phyloP scores from a whole-genome alignment of 495 filamentous ascomycete genomes.

The Delitschia confertaspora region DNA sequence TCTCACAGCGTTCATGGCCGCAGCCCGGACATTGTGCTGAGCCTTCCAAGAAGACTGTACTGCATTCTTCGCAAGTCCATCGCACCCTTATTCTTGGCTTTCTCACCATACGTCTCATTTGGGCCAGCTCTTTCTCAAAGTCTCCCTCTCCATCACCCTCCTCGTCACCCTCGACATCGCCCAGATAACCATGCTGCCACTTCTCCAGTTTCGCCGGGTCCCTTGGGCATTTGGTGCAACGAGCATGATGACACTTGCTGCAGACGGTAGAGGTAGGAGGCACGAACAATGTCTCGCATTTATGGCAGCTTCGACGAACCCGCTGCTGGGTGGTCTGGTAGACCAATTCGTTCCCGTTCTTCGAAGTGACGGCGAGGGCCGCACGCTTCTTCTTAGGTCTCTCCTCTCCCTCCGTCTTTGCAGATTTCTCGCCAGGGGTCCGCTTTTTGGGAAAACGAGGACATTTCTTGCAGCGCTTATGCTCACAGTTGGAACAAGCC shows the following conservation, averaged over 20 bases:
- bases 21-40: constrained; percentile 17
- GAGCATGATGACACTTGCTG: constrained; percentile 59
- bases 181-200: constrained; percentile 69
- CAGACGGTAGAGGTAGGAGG: constrained; percentile 39
- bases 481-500: constrained; percentile 62
- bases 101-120: constrained; percentile 11
- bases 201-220: constrained; percentile 66
- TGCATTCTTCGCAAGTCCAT: constrained; percentile 24
- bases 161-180: constrained; percentile 42
- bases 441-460: constrained; percentile 57
- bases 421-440: constrained; percentile 41
- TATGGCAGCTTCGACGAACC: constrained; percentile 67
- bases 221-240: constrained; percentile 74
- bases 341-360: constrained; percentile 56
- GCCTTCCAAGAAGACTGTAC: constrained; percentile 19
- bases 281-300: constrained; percentile 60
- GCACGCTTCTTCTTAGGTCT: constrained; percentile 31
- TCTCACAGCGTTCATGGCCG: constrained; percentile 26
- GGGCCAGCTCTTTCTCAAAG: constrained; percentile 1
- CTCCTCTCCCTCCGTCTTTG: constrained; percentile 40
- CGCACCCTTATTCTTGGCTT: constrained; percentile 23
- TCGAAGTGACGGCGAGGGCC: constrained; percentile 22
- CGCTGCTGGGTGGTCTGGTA: constrained; percentile 59
- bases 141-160: constrained; percentile 10
- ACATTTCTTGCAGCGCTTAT: constrained; percentile 70